phyloP scores from a whole-genome alignment of 805 yeast species.

The Monosporozyma unispora region DNA sequence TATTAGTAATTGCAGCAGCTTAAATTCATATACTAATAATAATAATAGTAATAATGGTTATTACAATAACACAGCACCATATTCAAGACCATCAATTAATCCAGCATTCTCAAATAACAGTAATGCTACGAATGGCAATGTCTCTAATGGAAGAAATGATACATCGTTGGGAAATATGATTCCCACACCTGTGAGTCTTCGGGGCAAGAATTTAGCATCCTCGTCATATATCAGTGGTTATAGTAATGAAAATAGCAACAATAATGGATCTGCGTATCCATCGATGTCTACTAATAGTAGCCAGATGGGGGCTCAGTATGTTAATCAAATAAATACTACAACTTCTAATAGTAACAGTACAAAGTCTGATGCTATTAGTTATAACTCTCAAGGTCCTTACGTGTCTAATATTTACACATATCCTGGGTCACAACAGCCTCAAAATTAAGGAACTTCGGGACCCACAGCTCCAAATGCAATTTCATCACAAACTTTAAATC shows the following conservation, averaged over 20 bases:
- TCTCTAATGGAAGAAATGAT: neutral
- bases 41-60: neutral
- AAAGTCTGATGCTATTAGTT: neutral
- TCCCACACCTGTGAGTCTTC: neutral
- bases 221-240: neutral
- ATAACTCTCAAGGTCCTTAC: neutral
- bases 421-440: slow-evolving; percentile 6
- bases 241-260: neutral
- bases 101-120: neutral
- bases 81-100: neutral
- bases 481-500: slow-evolving; percentile 3
- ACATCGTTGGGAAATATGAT: neutral
- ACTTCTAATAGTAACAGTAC: neutral
- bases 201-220: neutral
- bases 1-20: neutral
- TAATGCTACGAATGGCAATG: neutral
- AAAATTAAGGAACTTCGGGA: slow-evolving; percentile 2
- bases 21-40: neutral
- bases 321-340: neutral
- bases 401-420: slow-evolving; percentile 2
- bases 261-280: neutral
- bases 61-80: neutral
- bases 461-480: slow-evolving; percentile 1
- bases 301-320: neutral
- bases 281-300: neutral